phyloP scores from a whole-genome alignment of 2,329 filamentous ascomycete genomes.

The Cytospora piceae region DNA sequence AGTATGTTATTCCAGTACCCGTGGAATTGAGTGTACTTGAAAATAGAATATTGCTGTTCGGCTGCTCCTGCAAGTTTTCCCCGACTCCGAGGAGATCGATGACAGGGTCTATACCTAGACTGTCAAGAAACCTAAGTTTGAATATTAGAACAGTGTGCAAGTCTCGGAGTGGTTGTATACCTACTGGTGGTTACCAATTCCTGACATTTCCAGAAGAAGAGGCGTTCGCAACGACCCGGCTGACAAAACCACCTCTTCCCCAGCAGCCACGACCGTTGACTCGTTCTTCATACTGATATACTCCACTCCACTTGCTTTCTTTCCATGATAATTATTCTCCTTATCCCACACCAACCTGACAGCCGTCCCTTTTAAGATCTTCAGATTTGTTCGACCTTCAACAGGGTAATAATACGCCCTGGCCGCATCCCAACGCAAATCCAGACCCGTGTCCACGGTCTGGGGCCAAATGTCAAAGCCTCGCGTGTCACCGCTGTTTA shows the following conservation, averaged over 20 bases:
- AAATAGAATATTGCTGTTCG: conserved; percentile 39
- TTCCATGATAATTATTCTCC: conserved; percentile 38
- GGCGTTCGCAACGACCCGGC: conserved; percentile 56
- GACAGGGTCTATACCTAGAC: conserved; percentile 36
- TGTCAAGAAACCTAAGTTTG: conserved; percentile 42
- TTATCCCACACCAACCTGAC: conserved; percentile 26
- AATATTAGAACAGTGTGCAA: conserved; percentile 49
- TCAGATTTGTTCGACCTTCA: conserved; percentile 43
- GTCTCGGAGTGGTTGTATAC: conserved; percentile 31
- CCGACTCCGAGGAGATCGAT: conserved; percentile 41
- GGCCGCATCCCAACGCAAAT: conserved; percentile 47
- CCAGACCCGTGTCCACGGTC: conserved; percentile 43
- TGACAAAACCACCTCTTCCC: conserved; percentile 52
- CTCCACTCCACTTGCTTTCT: conserved; percentile 41
- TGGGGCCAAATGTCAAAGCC: conserved; percentile 46
- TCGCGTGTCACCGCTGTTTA: conserved; percentile 44
- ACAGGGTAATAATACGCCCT: conserved; percentile 48
- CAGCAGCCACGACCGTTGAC: conserved; percentile 41
- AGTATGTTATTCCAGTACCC: conserved; percentile 34
- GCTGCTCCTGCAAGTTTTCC: conserved; percentile 45
- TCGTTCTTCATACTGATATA: conserved; percentile 43
- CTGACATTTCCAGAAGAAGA: conserved; percentile 56
- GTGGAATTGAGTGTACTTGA: conserved; percentile 32
- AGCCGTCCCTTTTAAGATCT: conserved; percentile 44
- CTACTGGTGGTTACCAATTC: conserved; percentile 49